These are phyloP conservation scores for Wickerhamomyces xylosicus DNA, from an alignment of 805 yeast genomes.

Conservation along the genomic window DNA sequence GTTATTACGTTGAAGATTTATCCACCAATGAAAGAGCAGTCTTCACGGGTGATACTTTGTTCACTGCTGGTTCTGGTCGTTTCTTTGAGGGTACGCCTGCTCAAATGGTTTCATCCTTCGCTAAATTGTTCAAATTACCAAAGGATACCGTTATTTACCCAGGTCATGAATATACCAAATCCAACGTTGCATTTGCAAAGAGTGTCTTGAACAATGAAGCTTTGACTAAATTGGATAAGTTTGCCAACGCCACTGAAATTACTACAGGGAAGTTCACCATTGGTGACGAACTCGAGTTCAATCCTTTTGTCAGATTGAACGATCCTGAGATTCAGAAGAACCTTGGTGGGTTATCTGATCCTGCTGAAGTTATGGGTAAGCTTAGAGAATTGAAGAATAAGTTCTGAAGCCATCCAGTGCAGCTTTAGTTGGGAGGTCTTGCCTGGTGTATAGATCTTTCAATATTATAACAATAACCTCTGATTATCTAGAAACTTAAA, in stretches of 20 bases:
- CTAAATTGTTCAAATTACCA: conserved; percentile 50
- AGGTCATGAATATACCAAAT: conserved; percentile 91
- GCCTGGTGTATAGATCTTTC: neutral
- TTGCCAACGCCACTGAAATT: conserved; percentile 42
- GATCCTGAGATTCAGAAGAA: conserved; percentile 54
- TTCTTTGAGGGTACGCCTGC: conserved; percentile 85
- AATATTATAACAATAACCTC: neutral
- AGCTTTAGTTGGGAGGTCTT: neutral
- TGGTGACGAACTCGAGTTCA: conserved; percentile 68
- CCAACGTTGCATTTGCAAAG: conserved; percentile 71
- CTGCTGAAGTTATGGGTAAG: conserved; percentile 54
- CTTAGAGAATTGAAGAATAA: conserved; percentile 72
- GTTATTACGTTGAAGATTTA: conserved; percentile 64
- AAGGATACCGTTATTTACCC: conserved; percentile 69
- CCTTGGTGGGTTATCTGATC: conserved; percentile 37
- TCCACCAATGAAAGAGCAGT: conserved; percentile 58
- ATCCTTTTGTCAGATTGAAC: conserved; percentile 79
- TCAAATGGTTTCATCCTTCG: conserved; percentile 71
- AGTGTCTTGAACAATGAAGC: conserved; percentile 37
- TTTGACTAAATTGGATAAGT: conserved; percentile 42
- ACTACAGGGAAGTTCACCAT: conserved; percentile 86
- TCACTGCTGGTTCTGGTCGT: conserved; percentile 92
- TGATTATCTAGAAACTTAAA: too few species aligned
- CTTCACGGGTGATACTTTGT: conserved; percentile 93
- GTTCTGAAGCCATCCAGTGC: conserved; percentile 4